Evolutionary conservation across 2,329 filamentous ascomycete genomes (phyloP).

Genomic region (Drechslerella coelobrocha): DNA sequence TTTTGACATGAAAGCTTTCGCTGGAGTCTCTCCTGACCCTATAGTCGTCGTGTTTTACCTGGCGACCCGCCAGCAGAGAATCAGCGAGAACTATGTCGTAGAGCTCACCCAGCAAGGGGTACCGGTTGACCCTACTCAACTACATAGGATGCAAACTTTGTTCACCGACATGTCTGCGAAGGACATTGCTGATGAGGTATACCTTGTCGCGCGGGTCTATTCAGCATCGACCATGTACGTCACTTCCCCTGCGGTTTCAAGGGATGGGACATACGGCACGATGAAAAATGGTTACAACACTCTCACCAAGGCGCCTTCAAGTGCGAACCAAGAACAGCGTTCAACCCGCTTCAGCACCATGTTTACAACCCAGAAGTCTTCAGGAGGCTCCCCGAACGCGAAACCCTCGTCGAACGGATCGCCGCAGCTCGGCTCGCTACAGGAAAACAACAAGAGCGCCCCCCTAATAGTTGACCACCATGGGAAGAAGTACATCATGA

Average conservation of each 20-base stretch:
- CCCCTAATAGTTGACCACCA: slow-evolving; percentile 35
- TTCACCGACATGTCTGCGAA: slow-evolving; percentile 83
- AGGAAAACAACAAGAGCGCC: slow-evolving; percentile 35
- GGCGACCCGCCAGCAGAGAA: slow-evolving; percentile 71
- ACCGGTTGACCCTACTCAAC: slow-evolving; percentile 70
- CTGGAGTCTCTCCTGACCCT: slow-evolving; percentile 75
- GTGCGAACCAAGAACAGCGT: slow-evolving; percentile 17
- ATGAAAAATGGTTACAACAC: slow-evolving; percentile 42
- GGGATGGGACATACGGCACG: slow-evolving; percentile 45
- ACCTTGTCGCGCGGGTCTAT: slow-evolving; percentile 81
- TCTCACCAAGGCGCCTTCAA: slow-evolving; percentile 22
- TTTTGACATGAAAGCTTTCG: slow-evolving; percentile 82
- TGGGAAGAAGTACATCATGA: slow-evolving; percentile 41
- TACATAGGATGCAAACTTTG: slow-evolving; percentile 77
- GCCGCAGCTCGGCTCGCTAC: slow-evolving; percentile 36
- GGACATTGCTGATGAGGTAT: slow-evolving; percentile 78
- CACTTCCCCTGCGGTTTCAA: slow-evolving; percentile 60
- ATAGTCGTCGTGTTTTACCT: slow-evolving; percentile 80
- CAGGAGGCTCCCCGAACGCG: neutral
- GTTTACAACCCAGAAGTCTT: slow-evolving; percentile 39
- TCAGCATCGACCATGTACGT: slow-evolving; percentile 57
- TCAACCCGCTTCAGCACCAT: slow-evolving; percentile 46
- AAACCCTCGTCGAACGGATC: slow-evolving; percentile 35
- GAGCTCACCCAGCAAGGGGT: slow-evolving; percentile 77
- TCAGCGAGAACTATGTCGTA: slow-evolving; percentile 84